Evolutionary conservation across 2,329 filamentous ascomycete genomes (phyloP), one percentile per base, ranked within the genome.

Genomic region (Fusarium bactridioides): DNA sequence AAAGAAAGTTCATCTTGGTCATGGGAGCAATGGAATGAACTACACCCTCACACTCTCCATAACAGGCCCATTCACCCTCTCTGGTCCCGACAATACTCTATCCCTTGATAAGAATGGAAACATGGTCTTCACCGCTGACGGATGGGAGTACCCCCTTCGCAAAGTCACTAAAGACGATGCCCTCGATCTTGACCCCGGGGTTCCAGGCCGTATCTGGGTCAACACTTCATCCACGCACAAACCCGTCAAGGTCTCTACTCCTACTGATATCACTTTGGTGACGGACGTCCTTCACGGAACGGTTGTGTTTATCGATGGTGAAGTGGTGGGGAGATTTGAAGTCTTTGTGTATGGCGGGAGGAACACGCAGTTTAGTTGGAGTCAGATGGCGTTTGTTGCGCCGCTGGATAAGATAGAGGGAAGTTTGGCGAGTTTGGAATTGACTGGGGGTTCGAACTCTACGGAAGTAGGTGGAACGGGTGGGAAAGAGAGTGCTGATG

Each of bases 321-420:
- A 64, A 2, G 18, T 65, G 16, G 29, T 44, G 1, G 67, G 67
- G 6, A 69, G 67, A 10, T 69, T 69, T 4, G 67, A 69, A 0
- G 67, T 69, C 1, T 69, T 69, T 50, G 59, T 69, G 9, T 69
- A 69, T 13, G 67, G 67, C 1, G 67, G 67, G 1, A 55, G 67
- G 5, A 69, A 69, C 4, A 69, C 67, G 0, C 65, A 48, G 21
- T 69, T 69, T 16, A 69, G 67, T 16, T 69, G 67, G 67, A 69
- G 65, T 29, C 67, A 69, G 16, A 69, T 69, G 59, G 65, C 67
- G 2, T 69, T 69, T 23, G 67, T 69, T 25, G 67, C 67, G 3
- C 67, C 65, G 1, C 16, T 69, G 8, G 18, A 55, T 9, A 31
- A 23, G 13, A n/a, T 65, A 1, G 18, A 27, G 27, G 67, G 67